Evolutionary conservation across 106 monocot genomes (phyloP).

Genomic region (Acorus gramineus): DNA sequence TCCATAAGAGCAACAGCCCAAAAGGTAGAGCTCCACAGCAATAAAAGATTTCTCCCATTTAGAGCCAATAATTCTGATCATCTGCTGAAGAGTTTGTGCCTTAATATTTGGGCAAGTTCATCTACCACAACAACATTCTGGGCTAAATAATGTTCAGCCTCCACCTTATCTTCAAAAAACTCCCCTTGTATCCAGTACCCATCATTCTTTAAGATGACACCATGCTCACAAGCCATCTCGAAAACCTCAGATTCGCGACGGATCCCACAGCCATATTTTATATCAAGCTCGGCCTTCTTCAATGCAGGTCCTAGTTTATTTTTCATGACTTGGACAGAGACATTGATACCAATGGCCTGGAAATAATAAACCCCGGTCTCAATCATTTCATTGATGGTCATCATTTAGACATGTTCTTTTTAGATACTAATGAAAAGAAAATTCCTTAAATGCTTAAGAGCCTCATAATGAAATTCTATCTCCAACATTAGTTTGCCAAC

Average conservation of each 20-base stretch:
- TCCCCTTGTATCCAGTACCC: constrained; percentile 55
- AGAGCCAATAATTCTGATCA: not conserved
- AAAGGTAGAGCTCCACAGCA: not conserved
- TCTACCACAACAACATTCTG: constrained; percentile 27
- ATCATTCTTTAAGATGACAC: constrained; percentile 40
- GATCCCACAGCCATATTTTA: constrained; percentile 69
- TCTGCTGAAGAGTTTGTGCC: constrained; percentile 32
- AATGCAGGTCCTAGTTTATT: constrained; percentile 65
- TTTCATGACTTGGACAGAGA: constrained; percentile 70
- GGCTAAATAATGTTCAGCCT: constrained; percentile 38
- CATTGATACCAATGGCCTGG: constrained; percentile 57
- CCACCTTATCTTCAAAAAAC: constrained; percentile 24
- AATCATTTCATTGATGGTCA: too few species aligned
- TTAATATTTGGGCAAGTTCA: constrained; percentile 30
- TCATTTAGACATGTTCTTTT: too few species aligned
- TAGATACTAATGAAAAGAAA: too few species aligned
- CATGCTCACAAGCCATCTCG: constrained; percentile 52
- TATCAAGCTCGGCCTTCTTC: constrained; percentile 48
- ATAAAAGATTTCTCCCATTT: not conserved
- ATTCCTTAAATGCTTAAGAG: too few species aligned
- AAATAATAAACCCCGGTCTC: not conserved
- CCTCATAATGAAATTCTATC: too few species aligned
- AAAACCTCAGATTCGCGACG: constrained; percentile 53
- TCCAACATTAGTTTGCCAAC: too few species aligned
- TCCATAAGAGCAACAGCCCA: too few species aligned